Evolutionary conservation across 371 early-diverging fungal species (phyloP), one percentile per base, ranked within the genome.

Genomic region (Mucor saturninus): DNA sequence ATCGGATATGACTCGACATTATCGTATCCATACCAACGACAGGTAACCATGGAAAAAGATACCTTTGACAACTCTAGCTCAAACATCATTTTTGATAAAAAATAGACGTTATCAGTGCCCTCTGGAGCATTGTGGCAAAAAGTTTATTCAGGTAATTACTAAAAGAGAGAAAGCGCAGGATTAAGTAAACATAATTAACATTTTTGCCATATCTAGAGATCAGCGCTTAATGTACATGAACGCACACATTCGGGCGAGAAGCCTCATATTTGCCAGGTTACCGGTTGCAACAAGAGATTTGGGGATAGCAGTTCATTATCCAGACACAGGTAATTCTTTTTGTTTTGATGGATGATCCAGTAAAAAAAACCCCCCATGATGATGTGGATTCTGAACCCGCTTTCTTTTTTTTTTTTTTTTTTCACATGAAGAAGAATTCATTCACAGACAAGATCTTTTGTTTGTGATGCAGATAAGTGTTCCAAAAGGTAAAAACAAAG

Each of bases 21-120:
- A 68, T 43, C 69, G 72, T 6, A 72, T 69, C 21, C 72, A 72
- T 52, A 68, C 69, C 8, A 68, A 72, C 46, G 72, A 72, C 48
- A 58, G 71, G 71, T 63, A 62, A 3, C 21, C 21, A 21, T 21
- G 21, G 21, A 21, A 21, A 21, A 21, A 21, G 21, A 21, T 21
- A 21, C 21, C 21, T 21, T 21, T 21, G 21, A 21, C 21, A 21
- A 21, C 21, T 21, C 21, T 21, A 21, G 21, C 21, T 21, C 21
- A 21, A 21, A 21, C 21, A 21, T 21, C 21, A 21, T 21, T 21
- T 21, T 21, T 21, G 21, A 21, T 0, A 21, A 21, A 21, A 21
- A 21, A 35, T 62, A 68, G 72, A 38, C 72, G 69, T 38, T 72
- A 61, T 54, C 65, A 61, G 59, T 72, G 72, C 40, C 37, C 64